phyloP scores from a whole-genome alignment of 371 early-diverging fungal species.

The Mortierella sp. region DNA sequence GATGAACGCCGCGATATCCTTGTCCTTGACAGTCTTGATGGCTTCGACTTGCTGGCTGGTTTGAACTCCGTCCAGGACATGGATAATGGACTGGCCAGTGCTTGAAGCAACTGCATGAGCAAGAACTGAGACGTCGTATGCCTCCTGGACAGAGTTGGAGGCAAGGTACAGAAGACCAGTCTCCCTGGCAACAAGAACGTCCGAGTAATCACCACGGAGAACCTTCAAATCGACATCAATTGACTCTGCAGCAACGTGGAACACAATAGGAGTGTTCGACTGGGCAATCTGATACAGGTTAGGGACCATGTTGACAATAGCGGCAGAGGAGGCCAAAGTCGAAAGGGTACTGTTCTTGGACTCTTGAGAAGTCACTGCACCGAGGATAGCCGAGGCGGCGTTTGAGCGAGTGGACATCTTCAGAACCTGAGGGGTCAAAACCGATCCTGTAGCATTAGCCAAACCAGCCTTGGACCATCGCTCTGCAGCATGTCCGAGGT shows the following conservation, averaged over 20 bases:
- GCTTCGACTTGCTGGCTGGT: conserved; percentile 60
- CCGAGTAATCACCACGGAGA: conserved; percentile 68
- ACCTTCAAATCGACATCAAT: conserved; percentile 67
- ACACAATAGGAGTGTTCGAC: conserved; percentile 73
- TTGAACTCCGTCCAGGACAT: conserved; percentile 77
- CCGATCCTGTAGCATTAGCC: conserved; percentile 70
- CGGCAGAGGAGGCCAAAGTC: conserved; percentile 78
- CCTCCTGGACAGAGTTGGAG: conserved; percentile 81
- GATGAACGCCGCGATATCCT: conserved; percentile 56
- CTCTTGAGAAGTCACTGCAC: conserved; percentile 66
- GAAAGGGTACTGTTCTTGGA: conserved; percentile 56
- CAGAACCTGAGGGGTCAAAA: conserved; percentile 66
- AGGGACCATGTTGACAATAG: conserved; percentile 84
- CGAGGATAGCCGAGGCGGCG: conserved; percentile 85
- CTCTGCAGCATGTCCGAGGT: conserved; percentile 71
- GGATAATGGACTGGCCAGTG: conserved; percentile 74
- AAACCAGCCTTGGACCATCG: conserved; percentile 68
- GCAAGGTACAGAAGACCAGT: conserved; percentile 74
- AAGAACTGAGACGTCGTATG: conserved; percentile 78
- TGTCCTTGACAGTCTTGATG: conserved; percentile 60
- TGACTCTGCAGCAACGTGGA: conserved; percentile 83
- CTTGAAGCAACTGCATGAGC: conserved; percentile 73
- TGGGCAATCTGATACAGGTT: conserved; percentile 77
- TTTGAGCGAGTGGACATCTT: conserved; percentile 83
- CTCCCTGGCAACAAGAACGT: conserved; percentile 74